A percentile compares a stretch with the other conserved stretches of the same genome.
phyloP scores from a whole-genome alignment of 1,284 basidiomycete genomes.

The Marasmius tenuissimus region DNA sequence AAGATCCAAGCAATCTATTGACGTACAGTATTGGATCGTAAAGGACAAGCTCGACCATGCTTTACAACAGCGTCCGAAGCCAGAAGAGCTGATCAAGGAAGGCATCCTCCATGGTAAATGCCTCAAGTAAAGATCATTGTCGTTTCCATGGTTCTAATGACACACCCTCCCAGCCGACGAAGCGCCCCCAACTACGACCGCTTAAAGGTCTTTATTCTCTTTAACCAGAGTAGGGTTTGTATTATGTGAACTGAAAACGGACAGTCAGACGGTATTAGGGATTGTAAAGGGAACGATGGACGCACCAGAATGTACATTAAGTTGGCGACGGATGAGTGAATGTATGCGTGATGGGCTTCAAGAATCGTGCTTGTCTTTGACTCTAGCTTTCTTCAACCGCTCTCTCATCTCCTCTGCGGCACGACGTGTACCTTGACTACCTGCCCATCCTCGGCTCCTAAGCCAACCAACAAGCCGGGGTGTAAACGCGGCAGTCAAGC shows the following conservation, averaged over 20 bases:
- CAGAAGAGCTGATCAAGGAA: conserved; percentile 70
- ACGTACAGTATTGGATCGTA: not conserved
- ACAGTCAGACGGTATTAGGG: not conserved
- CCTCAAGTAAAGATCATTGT: not conserved
- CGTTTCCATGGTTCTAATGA: not conserved
- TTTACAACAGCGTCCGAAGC: conserved; percentile 62
- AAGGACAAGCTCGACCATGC: conserved; percentile 73
- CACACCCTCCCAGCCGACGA: conserved; percentile 14
- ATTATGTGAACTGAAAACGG: not conserved
- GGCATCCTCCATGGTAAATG: conserved; percentile 61
- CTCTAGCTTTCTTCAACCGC: conserved; percentile 40
- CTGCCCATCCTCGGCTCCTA: conserved; percentile 72
- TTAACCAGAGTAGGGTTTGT: not conserved
- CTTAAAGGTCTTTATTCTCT: not conserved
- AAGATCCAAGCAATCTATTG: not conserved
- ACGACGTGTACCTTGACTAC: conserved; percentile 62
- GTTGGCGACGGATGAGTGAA: not conserved
- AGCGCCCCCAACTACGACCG: conserved; percentile 12
- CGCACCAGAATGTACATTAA: not conserved
- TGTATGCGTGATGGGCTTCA: not conserved
- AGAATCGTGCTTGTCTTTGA: conserved; percentile 10
- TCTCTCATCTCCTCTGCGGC: conserved; percentile 67
- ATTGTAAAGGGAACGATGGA: not conserved
- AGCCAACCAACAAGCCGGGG: conserved; percentile 85
- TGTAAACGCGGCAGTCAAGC: conserved; percentile 86